Conservation (phyloP, 2,329 filamentous ascomycete genomes). For the Xylaria sp. region DNA sequence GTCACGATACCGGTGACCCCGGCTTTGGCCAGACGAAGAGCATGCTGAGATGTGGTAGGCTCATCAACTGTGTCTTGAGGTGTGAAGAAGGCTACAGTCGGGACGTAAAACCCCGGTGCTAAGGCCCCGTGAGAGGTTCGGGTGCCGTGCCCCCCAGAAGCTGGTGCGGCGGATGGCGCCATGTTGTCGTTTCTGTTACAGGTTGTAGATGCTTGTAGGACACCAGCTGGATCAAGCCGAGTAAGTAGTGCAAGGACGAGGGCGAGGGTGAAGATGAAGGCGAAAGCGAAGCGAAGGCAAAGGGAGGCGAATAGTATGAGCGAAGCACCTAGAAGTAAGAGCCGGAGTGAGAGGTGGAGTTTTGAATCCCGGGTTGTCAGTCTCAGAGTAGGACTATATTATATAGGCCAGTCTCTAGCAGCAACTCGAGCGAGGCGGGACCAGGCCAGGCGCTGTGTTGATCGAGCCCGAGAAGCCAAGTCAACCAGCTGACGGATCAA, state of each 20-base stretch:
- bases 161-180: conserved; percentile 12
- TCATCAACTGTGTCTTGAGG: conserved; percentile 56
- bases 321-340: neutral
- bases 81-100: conserved; percentile 60
- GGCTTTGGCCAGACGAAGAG: conserved; percentile 41
- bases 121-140: conserved; percentile 24
- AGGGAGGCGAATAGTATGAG: neutral
- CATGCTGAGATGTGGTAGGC: conserved; percentile 50
- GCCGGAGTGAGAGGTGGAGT: too few species aligned
- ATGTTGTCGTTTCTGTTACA: conserved; percentile 2
- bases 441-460: neutral
- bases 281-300: too few species aligned
- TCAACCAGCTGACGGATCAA: neutral
- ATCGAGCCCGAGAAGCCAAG: neutral
- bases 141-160: neutral
- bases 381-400: too few species aligned
- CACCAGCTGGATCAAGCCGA: neutral
- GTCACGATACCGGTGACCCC: conserved; percentile 58
- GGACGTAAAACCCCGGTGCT: conserved; percentile 55
- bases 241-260: neutral
- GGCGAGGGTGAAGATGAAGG: neutral
- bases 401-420: too few species aligned
- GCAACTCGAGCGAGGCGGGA: too few species aligned
- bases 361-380: too few species aligned
- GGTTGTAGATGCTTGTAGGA: neutral